Base-by-base conservation (phyloP, 2,329 filamentous ascomycete species). In the Diaporthe nobilis region DNA sequence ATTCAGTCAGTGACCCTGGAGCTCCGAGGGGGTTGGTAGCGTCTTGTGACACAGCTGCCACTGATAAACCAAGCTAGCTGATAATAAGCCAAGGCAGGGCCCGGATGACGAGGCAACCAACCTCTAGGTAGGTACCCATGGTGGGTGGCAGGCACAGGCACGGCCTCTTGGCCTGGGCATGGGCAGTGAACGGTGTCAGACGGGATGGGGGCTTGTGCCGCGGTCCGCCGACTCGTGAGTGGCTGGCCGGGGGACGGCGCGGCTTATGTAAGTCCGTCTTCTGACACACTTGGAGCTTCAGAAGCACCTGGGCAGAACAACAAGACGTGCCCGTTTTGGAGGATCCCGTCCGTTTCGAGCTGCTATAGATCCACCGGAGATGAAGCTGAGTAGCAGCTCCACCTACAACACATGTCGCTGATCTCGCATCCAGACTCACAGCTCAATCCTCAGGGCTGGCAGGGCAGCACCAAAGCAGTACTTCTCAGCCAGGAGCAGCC, bases 51-150 rank as follows among this genome's bases (percentile, higher is more conserved):
- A 70, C 47, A 70, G 47, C 47, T 68, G 47, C 65, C 65, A 42
- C 20, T 20, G 65, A 70, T 70, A 42, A 42, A 15, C 65, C 47
- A 55, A 55, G 47, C 65, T 53, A 68, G 31, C 65, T 53, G 44
- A 72, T 72, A 60, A 68, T 68, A 53, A 28, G 49, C 65, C 65
- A 70, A 73, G 71, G 58, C 71, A 73, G 60, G 71, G 31, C 47
- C 71, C 28, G 58, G 58, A 57, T 73, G 71, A 73, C 71, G 71
- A 73, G 71, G 71, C 71, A 65, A 73, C 58, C 58, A 39, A 53
- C 3, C 44, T 42, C 42, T 6, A n/a, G 15, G 37, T 5, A n/a
- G 15, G 37, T 8, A 39, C 37, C 37, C 37, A 28, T 28, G 60
- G 60, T 31, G 61, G 42, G 28, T 51, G 31, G 63, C 63, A 51